Conservation (phyloP, 2,329 filamentous ascomycete genomes). For the Teratosphaeria pseudoeucalypti region DNA sequence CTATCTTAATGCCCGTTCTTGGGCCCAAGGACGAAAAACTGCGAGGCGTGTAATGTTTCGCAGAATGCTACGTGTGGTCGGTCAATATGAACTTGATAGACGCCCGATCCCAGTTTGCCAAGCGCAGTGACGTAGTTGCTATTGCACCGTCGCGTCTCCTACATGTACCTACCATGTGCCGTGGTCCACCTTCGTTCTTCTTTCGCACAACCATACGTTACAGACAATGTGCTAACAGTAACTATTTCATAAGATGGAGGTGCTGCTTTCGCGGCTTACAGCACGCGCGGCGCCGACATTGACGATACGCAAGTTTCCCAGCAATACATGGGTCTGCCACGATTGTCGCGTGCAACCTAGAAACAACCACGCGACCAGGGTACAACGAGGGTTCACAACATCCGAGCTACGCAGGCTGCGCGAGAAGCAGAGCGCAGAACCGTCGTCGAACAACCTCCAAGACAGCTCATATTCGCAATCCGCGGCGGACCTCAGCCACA, state of each 20-base stretch:
- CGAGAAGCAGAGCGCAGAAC: constrained; percentile 1
- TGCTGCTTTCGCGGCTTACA: constrained; percentile 17
- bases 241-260: constrained; percentile 13
- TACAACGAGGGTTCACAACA: constrained; percentile 1
- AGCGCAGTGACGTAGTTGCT: background rate
- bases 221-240: background rate
- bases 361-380: constrained; percentile 1
- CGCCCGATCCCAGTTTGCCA: background rate
- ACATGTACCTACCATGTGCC: background rate
- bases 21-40: background rate
- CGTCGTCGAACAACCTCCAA: background rate
- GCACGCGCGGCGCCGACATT: constrained; percentile 15
- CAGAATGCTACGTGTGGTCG: background rate
- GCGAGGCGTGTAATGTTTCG: background rate
- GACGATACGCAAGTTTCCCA: background rate
- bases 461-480: constrained; percentile 24
- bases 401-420: background rate
- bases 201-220: background rate
- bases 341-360: constrained; percentile 9
- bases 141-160: background rate
- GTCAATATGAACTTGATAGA: background rate
- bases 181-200: background rate
- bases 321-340: constrained; percentile 3
- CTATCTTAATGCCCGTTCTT: constrained; percentile 30
- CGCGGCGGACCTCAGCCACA: constrained; percentile 32